phyloP scores from a whole-genome alignment of 768 basidiomycete genomes.

The Collybiopsis confluens region DNA sequence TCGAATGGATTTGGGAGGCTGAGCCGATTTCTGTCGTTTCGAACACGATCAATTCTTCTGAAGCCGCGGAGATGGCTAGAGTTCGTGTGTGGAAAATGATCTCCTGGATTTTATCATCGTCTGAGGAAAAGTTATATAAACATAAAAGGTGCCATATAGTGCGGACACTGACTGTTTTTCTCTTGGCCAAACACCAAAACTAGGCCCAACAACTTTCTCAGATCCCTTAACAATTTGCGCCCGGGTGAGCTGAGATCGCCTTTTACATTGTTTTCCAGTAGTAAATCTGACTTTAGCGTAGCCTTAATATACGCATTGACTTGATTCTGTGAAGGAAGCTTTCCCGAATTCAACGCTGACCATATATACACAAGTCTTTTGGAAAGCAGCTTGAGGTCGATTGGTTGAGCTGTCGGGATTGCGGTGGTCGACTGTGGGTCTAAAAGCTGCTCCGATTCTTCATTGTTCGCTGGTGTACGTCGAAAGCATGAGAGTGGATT shows the following conservation, averaged over 20 bases:
- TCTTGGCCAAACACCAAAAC: neutral
- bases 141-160: neutral
- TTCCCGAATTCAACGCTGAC: neutral
- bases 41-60: neutral
- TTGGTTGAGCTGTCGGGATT: too few species aligned
- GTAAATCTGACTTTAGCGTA: neutral
- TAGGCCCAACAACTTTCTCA: neutral
- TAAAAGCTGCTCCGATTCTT: neutral
- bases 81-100: neutral
- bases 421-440: too few species aligned
- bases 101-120: slow-evolving; percentile 2
- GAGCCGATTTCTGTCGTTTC: neutral
- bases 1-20: neutral
- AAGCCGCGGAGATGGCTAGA: neutral
- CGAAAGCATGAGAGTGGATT: neutral
- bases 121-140: neutral
- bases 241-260: neutral
- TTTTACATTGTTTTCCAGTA: neutral
- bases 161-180: neutral
- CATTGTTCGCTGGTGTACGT: neutral
- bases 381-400: neutral
- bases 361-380: neutral
- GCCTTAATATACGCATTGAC: neutral
- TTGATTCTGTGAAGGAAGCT: slow-evolving; percentile 1
- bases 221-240: neutral